Evolutionary conservation across 306 rosid species (phyloP).

Genomic region (Adenanthera pavonina): DNA sequence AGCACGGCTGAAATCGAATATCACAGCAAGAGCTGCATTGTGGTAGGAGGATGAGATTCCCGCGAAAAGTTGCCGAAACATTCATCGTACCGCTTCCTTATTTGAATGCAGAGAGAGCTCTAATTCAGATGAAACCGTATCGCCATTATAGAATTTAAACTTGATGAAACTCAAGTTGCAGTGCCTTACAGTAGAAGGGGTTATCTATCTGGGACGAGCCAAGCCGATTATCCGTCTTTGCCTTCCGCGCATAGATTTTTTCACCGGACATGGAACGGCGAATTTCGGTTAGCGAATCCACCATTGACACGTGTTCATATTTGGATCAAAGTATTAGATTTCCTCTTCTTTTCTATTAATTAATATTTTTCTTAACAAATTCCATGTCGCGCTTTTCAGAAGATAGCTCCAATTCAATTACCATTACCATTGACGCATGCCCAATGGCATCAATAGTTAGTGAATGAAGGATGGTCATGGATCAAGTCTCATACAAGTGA

Average conservation of each 20-base stretch:
- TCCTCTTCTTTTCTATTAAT: neutral
- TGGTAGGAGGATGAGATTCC: conserved; percentile 58
- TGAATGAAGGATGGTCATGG: too few species aligned
- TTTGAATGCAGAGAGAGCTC: conserved; percentile 3
- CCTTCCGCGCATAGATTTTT: too few species aligned
- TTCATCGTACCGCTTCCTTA: conserved; percentile 54
- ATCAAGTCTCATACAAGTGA: too few species aligned
- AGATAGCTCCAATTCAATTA: neutral
- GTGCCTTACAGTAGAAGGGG: neutral
- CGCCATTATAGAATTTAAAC: conserved; percentile 53
- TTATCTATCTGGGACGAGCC: conserved; percentile 32
- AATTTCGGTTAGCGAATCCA: conserved; percentile 30
- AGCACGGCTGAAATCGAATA: conserved; percentile 60
- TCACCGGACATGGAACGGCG: conserved; percentile 16
- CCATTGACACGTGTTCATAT: conserved; percentile 25
- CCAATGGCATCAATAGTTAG: too few species aligned
- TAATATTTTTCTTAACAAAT: neutral
- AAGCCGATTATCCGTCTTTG: conserved; percentile 43
- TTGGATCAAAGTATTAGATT: conserved; percentile 31
- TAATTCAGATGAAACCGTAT: conserved; percentile 54
- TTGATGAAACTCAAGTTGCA: neutral
- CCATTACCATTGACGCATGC: too few species aligned
- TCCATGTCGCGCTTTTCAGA: too few species aligned
- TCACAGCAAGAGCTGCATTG: conserved; percentile 70
- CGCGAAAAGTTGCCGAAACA: conserved; percentile 60